These are phyloP conservation scores for Galium porrigens DNA, from an alignment of 305 asterid genomes.

Conservation along the genomic window DNA sequence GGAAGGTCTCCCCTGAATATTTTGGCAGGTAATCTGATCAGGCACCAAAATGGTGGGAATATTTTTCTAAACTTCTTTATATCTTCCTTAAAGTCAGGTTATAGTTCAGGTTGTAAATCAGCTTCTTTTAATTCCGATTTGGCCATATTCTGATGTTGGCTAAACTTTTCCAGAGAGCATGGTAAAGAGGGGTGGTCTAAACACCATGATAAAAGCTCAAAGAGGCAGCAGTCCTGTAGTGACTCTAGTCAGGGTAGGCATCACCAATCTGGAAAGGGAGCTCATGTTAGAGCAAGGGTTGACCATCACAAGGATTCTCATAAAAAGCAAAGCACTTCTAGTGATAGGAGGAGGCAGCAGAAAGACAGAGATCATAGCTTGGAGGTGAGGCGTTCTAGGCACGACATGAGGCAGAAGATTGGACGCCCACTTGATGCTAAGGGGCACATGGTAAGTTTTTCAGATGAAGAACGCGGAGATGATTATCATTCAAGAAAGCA, in stretches of 20 bases:
- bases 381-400: constrained; percentile 20
- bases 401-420: constrained; percentile 8
- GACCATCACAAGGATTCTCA: constrained; percentile 14
- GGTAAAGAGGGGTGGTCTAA: constrained; percentile 31
- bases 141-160: background rate
- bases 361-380: constrained; percentile 22
- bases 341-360: constrained; percentile 20
- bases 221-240: constrained; percentile 30
- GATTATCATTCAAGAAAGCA: constrained; percentile 18
- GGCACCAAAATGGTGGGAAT: background rate
- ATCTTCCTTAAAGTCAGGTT: background rate
- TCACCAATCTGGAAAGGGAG: constrained; percentile 29
- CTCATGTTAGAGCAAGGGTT: constrained; percentile 19
- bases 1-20: constrained; percentile 34
- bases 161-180: background rate
- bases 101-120: background rate
- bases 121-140: background rate
- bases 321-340: constrained; percentile 15
- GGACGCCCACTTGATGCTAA: constrained; percentile 16
- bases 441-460: constrained; percentile 21
- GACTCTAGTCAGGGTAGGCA: constrained; percentile 33
- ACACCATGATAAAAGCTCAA: constrained; percentile 33
- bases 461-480: constrained; percentile 19
- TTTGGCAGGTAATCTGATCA: constrained; percentile 36
- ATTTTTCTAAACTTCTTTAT: background rate